Base-by-base conservation (phyloP, 768 basidiomycete species). In the Hemileccinum impolitum region DNA sequence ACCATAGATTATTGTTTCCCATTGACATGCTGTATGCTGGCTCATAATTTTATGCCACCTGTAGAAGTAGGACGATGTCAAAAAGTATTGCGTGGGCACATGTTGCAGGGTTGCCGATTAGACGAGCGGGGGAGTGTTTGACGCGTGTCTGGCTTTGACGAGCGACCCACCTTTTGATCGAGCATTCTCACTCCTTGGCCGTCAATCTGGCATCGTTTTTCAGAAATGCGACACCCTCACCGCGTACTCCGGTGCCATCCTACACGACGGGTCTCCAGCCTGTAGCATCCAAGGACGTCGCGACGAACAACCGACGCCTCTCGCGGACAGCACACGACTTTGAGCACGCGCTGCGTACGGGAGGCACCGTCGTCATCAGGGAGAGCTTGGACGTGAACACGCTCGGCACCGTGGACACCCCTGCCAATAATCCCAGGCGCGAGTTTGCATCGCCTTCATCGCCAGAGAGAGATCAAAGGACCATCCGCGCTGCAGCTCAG, bases 261-360 rank as follows among this genome's bases (percentile, higher is more conserved):
- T 83, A 77, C 54, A 71, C 78, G 5, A 50, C 68, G 34, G 72
- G 76, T 32, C 75, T 86, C 17, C 79, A 78, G 35, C 82, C 87
- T 11, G 73, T 82, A 51, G 78, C 74, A 2, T 76, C 80, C 11
- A 72, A 72, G 44, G 80, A 84, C 69, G 62, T 64, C 17, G 68
- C 62, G 45, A 63, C 62, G 43, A 59, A 61, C 28, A 72, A 71
- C 46, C 78, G 81, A 48, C 79, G 87, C 26, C 65, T 76, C 39
- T 90, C 90, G 37, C 80, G 87, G 35, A 80, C 82, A 28, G 87
- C 90, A 70, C 73, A 85, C 62, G 87, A 90, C 64, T 93, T 93
- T 57, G 90, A 92, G 69, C 81, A 83, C 59, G 89, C 84, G 12
- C 66, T 93, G 56, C 76, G 72, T 51, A 73, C 72, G 11, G 81